phyloP scores from a whole-genome alignment of 2,329 filamentous ascomycete genomes.

The Blastomyces percursus region DNA sequence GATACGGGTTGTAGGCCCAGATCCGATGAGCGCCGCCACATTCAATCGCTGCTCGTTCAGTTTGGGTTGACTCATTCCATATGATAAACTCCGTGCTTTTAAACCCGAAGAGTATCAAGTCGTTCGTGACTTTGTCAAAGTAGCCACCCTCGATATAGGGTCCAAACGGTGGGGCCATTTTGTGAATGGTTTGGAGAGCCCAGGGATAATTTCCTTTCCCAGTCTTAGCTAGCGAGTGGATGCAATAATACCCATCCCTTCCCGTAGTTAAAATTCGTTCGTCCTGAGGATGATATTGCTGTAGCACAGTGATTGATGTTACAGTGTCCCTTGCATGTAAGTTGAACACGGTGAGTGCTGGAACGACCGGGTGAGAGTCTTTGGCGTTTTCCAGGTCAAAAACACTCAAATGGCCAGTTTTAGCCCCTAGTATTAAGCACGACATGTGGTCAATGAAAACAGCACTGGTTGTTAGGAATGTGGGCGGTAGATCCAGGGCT shows the following conservation, averaged over 20 bases:
- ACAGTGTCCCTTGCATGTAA: conserved; percentile 52
- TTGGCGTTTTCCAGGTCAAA: conserved; percentile 25
- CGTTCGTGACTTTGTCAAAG: conserved; percentile 40
- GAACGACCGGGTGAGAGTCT: not conserved
- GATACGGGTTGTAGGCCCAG: conserved; percentile 48
- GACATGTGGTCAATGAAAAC: conserved; percentile 23
- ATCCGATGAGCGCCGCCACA: conserved; percentile 78
- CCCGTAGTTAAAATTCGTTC: conserved; percentile 56
- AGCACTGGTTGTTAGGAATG: conserved; percentile 45
- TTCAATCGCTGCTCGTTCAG: conserved; percentile 59
- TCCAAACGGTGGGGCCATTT: conserved; percentile 58
- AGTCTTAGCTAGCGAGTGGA: conserved; percentile 39
- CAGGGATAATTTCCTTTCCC: conserved; percentile 21
- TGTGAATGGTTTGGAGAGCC: conserved; percentile 48
- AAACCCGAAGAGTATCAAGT: conserved; percentile 71
- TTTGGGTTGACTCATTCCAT: conserved; percentile 63
- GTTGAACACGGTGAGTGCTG: conserved; percentile 15
- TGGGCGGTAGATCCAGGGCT: conserved; percentile 39
- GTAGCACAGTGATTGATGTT: conserved; percentile 45
- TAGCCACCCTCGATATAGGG: conserved; percentile 65
- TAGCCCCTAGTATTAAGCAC: conserved; percentile 44
- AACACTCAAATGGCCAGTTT: conserved; percentile 43
- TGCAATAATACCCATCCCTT: conserved; percentile 63
- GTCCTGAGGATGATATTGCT: conserved; percentile 13
- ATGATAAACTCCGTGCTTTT: conserved; percentile 66